A percentile compares a stretch with the other conserved stretches of the same genome.
phyloP scores from a whole-genome alignment of 257 asterid species.

The Solanum sparsipilum region DNA sequence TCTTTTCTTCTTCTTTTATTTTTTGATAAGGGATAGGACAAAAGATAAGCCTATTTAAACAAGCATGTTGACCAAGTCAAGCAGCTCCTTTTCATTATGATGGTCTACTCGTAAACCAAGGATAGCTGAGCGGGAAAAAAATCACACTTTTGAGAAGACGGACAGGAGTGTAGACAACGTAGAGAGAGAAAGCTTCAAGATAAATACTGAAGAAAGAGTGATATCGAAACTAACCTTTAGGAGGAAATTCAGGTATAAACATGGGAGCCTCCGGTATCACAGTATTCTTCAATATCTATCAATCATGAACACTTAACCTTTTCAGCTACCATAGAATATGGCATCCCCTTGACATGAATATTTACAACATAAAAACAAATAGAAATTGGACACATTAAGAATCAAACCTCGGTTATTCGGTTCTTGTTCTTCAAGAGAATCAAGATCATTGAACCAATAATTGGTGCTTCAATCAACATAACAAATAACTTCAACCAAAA shows the following conservation, averaged over 20 bases:
- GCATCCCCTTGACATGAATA: neutral
- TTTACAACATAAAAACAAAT: neutral
- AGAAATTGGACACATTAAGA: neutral
- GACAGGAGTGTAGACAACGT: neutral
- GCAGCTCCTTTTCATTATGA: neutral
- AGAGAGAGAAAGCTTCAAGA: neutral
- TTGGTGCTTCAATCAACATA: slow-evolving; percentile 49
- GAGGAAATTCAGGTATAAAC: slow-evolving; percentile 92
- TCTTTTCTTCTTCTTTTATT: no score
- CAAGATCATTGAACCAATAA: slow-evolving; percentile 48
- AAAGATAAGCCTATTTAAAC: neutral
- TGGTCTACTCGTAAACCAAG: neutral
- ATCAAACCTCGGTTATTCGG: slow-evolving; percentile 49
- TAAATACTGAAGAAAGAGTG: neutral
- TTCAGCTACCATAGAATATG: neutral
- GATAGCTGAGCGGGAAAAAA: neutral
- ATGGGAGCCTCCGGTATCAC: slow-evolving; percentile 88
- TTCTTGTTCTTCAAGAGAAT: slow-evolving; percentile 54
- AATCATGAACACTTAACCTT: neutral
- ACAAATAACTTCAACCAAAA: slow-evolving; percentile 47
- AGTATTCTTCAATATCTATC: slow-evolving; percentile 72
- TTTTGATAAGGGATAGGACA: neutral
- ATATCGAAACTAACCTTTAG: slow-evolving; percentile 47
- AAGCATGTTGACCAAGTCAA: neutral
- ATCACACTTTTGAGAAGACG: neutral